A percentile compares a stretch with the other conserved stretches of the same genome.
phyloP scores from a whole-genome alignment of 345 rosid species.

The Aethionema arabicum region DNA sequence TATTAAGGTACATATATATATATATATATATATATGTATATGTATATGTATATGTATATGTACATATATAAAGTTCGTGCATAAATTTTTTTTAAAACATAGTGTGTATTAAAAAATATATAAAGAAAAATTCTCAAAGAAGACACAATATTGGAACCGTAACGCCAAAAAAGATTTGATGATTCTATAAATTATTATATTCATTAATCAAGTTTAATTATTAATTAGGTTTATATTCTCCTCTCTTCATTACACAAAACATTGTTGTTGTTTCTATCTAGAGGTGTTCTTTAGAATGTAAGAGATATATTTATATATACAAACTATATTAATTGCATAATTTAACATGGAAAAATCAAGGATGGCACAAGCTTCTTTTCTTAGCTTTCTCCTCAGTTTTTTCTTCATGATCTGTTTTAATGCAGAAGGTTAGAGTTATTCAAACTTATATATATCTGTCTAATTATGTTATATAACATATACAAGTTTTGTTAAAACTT shows the following conservation, averaged over 20 bases:
- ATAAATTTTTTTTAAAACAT: background rate
- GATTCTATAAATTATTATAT: background rate
- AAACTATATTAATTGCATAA: background rate
- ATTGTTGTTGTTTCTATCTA: background rate
- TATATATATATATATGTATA: background rate
- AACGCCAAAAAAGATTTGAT: slow-evolving; percentile 1
- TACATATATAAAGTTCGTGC: background rate
- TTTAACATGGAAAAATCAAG: slow-evolving; percentile 4
- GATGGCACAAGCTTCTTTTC: slow-evolving; percentile 18
- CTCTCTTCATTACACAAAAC: background rate
- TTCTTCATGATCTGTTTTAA: slow-evolving; percentile 15
- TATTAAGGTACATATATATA: background rate
- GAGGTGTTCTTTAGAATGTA: background rate
- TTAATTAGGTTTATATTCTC: background rate
- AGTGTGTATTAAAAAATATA: background rate
- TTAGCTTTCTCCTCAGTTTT: slow-evolving; percentile 17
- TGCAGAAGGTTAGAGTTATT: slow-evolving; percentile 22
- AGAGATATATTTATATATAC: background rate
- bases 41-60: background rate
- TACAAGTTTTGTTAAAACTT: too few species aligned
- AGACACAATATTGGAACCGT: background rate
- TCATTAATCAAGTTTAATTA: background rate
- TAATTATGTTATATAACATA: too few species aligned
- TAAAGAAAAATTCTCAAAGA: background rate
- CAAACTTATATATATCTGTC: too few species aligned